A percentile compares a stretch with the other conserved stretches of the same genome.
Evolutionary conservation across 306 rosid species (phyloP).

Genomic region (Quercus berberidifolia): DNA sequence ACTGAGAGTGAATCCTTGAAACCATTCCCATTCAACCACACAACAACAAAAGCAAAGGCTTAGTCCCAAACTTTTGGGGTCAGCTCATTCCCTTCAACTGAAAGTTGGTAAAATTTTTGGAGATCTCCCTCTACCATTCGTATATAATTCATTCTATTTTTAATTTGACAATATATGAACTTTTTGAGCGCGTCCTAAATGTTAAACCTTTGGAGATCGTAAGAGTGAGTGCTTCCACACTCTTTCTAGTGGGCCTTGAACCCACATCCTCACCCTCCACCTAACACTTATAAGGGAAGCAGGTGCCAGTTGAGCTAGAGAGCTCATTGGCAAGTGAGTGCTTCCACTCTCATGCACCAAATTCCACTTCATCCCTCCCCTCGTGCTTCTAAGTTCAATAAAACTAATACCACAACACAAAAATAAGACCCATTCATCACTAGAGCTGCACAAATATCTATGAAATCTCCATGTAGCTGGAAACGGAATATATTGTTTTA

Average conservation of each 20-base stretch:
- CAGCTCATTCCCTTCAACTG: too few relatives aligned
- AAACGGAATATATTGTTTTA: background rate
- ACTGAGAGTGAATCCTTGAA: too few relatives aligned
- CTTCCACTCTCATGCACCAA: background rate
- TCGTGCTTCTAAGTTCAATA: background rate
- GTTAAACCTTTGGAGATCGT: background rate
- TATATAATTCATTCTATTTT: background rate
- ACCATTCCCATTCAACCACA: too few relatives aligned
- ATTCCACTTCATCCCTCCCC: background rate
- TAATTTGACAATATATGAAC: background rate
- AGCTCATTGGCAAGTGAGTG: too few relatives aligned
- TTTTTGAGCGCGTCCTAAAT: background rate
- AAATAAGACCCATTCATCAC: background rate
- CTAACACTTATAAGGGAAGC: too few relatives aligned
- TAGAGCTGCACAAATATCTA: background rate
- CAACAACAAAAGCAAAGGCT: too few relatives aligned
- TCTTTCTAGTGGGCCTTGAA: too few relatives aligned
- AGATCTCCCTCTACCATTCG: too few relatives aligned
- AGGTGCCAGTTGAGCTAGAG: too few relatives aligned
- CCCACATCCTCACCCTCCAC: too few relatives aligned
- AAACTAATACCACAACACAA: background rate
- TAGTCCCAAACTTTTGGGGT: too few relatives aligned
- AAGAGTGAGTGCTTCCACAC: background rate
- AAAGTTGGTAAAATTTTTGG: too few relatives aligned
- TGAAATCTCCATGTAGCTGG: background rate